phyloP scores from a whole-genome alignment of 164 flowering plant species.

The Saururus chinensis region DNA sequence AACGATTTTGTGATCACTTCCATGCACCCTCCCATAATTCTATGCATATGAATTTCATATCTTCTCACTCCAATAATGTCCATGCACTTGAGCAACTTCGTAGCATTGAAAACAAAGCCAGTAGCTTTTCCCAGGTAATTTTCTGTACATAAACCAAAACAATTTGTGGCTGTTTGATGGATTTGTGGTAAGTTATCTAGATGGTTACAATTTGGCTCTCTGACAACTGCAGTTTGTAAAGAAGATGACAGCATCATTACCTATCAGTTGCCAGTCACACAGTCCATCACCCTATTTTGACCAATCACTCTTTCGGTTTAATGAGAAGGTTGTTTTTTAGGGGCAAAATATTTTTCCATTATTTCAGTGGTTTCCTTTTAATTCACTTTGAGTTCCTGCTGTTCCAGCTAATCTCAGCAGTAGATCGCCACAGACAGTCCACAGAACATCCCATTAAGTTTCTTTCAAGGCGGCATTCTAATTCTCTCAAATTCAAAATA shows the following conservation, averaged over 20 bases:
- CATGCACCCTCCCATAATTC: slow-evolving; percentile 46
- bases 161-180: background rate
- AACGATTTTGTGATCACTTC: slow-evolving; percentile 79
- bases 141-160: background rate
- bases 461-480: slow-evolving; percentile 61
- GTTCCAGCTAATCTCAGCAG: slow-evolving; percentile 82
- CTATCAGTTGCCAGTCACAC: slow-evolving; percentile 81
- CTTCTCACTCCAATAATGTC: slow-evolving; percentile 89
- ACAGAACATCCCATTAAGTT: slow-evolving; percentile 94
- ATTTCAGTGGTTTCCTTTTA: background rate
- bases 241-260: slow-evolving; percentile 75
- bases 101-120: slow-evolving; percentile 51
- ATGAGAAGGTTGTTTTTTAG: slow-evolving; percentile 70
- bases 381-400: slow-evolving; percentile 1
- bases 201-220: background rate
- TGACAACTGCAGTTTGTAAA: slow-evolving; percentile 66
- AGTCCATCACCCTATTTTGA: slow-evolving; percentile 99
- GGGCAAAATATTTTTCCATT: background rate
- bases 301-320: slow-evolving; percentile 84
- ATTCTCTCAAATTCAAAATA: slow-evolving; percentile 73
- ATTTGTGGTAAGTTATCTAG: background rate
- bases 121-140: slow-evolving; percentile 55
- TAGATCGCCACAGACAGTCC: slow-evolving; percentile 75
- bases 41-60: slow-evolving; percentile 60
- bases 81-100: slow-evolving; percentile 76